Evolutionary conservation across 2,329 filamentous ascomycete species (phyloP).

Genomic region (Aureobasidium vineae): DNA sequence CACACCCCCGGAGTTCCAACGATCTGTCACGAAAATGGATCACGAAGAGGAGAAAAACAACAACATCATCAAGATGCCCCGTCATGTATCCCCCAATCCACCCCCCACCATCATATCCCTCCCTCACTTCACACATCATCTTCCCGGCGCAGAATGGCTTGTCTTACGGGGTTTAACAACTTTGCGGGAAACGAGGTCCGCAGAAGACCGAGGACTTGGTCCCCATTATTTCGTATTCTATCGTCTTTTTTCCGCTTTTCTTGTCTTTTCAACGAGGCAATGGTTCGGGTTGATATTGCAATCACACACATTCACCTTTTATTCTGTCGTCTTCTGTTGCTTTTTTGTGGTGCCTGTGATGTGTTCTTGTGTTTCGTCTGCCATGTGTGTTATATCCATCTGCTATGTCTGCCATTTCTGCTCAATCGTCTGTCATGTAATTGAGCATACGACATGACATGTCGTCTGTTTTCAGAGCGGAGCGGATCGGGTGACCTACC

Average conservation of each 20-base stretch:
- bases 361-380: neutral
- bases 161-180: constrained; percentile 1
- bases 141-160: constrained; percentile 13
- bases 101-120: neutral
- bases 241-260: constrained; percentile 3
- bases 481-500: neutral
- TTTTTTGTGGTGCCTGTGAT: neutral
- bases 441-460: neutral
- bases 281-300: constrained; percentile 7
- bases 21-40: constrained; percentile 16
- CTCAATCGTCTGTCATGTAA: neutral
- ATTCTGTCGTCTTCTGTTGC: neutral
- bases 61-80: constrained; percentile 16
- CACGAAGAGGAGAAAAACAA: constrained; percentile 21
- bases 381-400: neutral
- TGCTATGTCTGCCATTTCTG: neutral
- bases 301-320: constrained; percentile 12
- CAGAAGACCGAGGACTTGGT: constrained; percentile 21
- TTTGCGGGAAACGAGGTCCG: constrained; percentile 15
- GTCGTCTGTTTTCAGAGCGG: neutral
- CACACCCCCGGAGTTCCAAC: constrained; percentile 2
- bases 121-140: neutral
- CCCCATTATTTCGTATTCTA: constrained; percentile 22
- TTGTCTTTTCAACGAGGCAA: neutral
- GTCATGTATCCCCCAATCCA: constrained; percentile 9